A percentile compares a stretch with the other conserved stretches of the same genome.
Conservation (phyloP, 441 rosid species). For the Pelargonium myrrhifolium region DNA sequence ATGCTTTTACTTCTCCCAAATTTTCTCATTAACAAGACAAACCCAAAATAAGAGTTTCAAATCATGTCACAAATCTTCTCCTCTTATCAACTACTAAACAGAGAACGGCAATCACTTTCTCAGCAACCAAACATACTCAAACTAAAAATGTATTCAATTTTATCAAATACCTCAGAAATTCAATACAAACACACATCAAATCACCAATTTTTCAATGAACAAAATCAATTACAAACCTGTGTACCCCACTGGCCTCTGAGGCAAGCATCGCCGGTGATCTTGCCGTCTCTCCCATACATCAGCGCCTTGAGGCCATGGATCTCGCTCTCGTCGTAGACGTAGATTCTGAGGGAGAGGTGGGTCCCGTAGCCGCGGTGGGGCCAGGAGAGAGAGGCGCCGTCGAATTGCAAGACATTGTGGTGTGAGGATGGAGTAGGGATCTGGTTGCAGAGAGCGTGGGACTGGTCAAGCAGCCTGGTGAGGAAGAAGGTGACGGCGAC, state of each 20-base stretch:
- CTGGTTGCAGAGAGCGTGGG: slow-evolving; percentile 34
- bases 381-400: slow-evolving; percentile 45
- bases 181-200: neutral
- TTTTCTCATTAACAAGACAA: neutral
- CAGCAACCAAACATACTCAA: neutral
- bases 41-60: neutral
- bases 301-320: slow-evolving; percentile 58
- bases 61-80: neutral
- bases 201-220: neutral
- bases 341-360: slow-evolving; percentile 60
- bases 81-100: neutral
- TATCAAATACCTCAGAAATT: neutral
- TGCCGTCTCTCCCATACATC: slow-evolving; percentile 65
- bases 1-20: neutral
- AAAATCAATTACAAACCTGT: slow-evolving; percentile 44
- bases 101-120: neutral
- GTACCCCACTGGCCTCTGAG: slow-evolving; percentile 97
- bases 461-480: slow-evolving; percentile 64
- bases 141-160: neutral
- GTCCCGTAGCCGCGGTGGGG: slow-evolving; percentile 66
- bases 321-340: slow-evolving; percentile 76
- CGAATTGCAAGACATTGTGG: slow-evolving; percentile 15
- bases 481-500: slow-evolving; percentile 66
- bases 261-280: slow-evolving; percentile 47
- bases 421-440: slow-evolving; percentile 8